Evolutionary conservation across 179 eudicot genomes (phyloP).

Genomic region (Vitellaria paradoxa): DNA sequence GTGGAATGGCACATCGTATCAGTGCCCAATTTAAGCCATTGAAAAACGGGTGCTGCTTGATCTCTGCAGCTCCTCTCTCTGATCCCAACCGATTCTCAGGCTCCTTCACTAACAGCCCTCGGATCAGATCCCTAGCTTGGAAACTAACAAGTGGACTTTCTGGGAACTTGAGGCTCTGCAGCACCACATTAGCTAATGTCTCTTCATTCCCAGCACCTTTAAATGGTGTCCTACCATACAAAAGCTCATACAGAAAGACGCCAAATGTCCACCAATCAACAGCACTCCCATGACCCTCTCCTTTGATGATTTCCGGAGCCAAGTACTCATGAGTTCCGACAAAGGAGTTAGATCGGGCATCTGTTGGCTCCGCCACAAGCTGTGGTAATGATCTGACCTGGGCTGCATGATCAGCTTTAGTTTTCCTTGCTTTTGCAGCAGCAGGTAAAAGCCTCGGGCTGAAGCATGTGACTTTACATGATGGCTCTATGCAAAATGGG

Average conservation of each 20-base stretch:
- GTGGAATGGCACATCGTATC: constrained; percentile 70
- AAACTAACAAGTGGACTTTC: constrained; percentile 58
- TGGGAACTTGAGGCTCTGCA: constrained; percentile 70
- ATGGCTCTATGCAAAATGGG: constrained; percentile 41
- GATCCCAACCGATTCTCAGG: constrained; percentile 41
- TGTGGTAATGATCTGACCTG: constrained; percentile 32
- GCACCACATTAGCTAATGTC: constrained; percentile 72
- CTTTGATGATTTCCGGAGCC: constrained; percentile 85
- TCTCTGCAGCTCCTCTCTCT: constrained; percentile 45
- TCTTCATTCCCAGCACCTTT: constrained; percentile 80
- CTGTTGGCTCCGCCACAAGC: constrained; percentile 54
- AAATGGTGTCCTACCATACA: constrained; percentile 89
- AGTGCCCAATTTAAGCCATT: constrained; percentile 87
- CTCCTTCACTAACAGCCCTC: constrained; percentile 41
- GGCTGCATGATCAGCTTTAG: constrained; percentile 21
- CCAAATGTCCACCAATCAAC: constrained; percentile 98
- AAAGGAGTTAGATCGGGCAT: constrained; percentile 79
- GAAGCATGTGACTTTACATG: constrained; percentile 40
- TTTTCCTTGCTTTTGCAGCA: constrained; percentile 26
- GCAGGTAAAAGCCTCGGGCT: constrained; percentile 32
- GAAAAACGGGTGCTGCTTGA: constrained; percentile 42
- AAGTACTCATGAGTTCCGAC: constrained; percentile 90
- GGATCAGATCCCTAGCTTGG: constrained; percentile 43
- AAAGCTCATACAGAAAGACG: constrained; percentile 73
- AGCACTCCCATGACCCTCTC: constrained; percentile 90